A percentile compares a stretch with the other conserved stretches of the same genome.
Conservation (phyloP, 2,329 filamentous ascomycete genomes). For the Zasmidium citrigriseum region DNA sequence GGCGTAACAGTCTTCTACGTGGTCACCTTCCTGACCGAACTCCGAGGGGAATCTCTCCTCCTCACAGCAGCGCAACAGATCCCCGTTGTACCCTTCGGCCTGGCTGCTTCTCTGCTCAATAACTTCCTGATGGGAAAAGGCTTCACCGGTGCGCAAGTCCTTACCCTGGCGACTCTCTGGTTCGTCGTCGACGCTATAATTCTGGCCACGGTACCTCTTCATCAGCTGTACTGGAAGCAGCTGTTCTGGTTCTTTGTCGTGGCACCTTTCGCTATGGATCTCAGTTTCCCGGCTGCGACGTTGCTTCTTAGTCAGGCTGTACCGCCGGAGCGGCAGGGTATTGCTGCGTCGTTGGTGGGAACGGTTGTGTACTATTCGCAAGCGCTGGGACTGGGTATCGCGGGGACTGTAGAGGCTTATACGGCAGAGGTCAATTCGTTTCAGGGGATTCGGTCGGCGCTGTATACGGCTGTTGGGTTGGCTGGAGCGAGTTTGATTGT, state of each 20-base stretch:
- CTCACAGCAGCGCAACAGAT: not conserved
- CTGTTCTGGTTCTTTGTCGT: not conserved
- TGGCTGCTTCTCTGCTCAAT: not conserved
- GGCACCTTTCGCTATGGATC: not conserved
- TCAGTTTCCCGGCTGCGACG: not conserved
- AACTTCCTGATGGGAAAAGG: not conserved
- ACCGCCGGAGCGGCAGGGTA: not conserved
- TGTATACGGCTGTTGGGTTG: not conserved
- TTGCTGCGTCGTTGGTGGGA: not conserved
- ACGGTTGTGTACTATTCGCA: not conserved
- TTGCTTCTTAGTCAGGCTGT: not conserved
- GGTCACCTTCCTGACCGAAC: not conserved
- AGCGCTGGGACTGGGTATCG: not conserved
- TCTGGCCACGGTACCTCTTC: not conserved
- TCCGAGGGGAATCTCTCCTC: not conserved
- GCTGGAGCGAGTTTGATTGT: not conserved
- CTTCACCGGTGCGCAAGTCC: not conserved
- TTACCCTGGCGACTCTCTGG: not conserved
- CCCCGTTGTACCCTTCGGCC: not conserved
- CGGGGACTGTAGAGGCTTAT: not conserved
- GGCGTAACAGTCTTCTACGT: not conserved
- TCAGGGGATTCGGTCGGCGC: not conserved
- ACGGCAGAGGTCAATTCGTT: not conserved
- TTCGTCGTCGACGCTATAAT: not conserved
- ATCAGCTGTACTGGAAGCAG: not conserved